Conservation (phyloP, 208 protist genomes). For the Polymyxa betae region DNA sequence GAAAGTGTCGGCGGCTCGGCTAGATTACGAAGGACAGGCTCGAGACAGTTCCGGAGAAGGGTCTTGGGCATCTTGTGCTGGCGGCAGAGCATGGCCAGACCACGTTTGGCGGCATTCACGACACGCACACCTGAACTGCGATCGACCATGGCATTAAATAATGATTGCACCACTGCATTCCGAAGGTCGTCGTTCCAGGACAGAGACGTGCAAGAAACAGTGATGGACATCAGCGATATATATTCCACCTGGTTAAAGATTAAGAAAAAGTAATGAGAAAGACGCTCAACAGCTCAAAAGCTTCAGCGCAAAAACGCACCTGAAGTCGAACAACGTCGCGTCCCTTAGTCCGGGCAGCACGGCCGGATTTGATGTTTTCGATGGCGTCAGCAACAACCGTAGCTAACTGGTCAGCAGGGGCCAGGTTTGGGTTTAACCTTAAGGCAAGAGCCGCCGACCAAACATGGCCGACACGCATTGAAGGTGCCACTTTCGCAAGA, state of each 20-base stretch:
- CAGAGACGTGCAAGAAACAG: constrained; percentile 18
- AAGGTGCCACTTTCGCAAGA: constrained; percentile 44
- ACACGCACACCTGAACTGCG: constrained; percentile 15
- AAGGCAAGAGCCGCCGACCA: constrained; percentile 10
- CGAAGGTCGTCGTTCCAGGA: constrained; percentile 24
- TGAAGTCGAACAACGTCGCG: not conserved
- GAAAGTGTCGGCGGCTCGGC: constrained; percentile 74
- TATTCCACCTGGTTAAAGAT: constrained; percentile 21
- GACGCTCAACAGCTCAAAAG: too few relatives aligned
- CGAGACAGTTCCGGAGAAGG: constrained; percentile 74
- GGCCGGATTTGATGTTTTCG: constrained; percentile 1
- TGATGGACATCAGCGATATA: constrained; percentile 40
- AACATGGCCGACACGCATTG: constrained; percentile 34
- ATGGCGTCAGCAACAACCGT: not conserved
- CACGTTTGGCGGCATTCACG: constrained; percentile 27
- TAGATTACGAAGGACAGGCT: constrained; percentile 73
- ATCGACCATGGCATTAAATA: constrained; percentile 27
- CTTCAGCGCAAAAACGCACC: too few relatives aligned
- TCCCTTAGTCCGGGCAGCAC: not conserved
- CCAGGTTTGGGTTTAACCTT: not conserved
- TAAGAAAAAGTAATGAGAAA: too few relatives aligned
- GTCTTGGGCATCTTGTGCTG: constrained; percentile 75
- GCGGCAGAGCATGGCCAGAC: constrained; percentile 32
- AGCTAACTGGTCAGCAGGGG: constrained; percentile 16
- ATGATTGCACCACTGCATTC: constrained; percentile 34